A percentile compares a stretch with the other conserved stretches of the same genome.
Evolutionary conservation across 2,329 filamentous ascomycete species (phyloP).

Genomic region (Sclerotinia sclerotiorum): DNA sequence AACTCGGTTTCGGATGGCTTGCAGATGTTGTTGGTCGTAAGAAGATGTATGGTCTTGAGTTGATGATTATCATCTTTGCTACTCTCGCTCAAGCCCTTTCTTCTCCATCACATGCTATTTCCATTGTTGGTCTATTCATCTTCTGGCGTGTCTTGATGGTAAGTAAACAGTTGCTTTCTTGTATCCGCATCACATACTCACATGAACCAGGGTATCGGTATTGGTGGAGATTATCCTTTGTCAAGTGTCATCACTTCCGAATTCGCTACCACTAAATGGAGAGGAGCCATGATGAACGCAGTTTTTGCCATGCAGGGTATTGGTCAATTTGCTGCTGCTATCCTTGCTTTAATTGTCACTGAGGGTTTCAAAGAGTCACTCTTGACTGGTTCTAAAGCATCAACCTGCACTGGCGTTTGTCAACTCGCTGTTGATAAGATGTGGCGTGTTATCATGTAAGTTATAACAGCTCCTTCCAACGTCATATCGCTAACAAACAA

Average conservation of each 20-base stretch:
- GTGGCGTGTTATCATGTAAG: slow-evolving; percentile 71
- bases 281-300: slow-evolving; percentile 82
- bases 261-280: slow-evolving; percentile 82
- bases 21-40: slow-evolving; percentile 78
- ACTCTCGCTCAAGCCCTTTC: slow-evolving; percentile 71
- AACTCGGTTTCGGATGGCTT: slow-evolving; percentile 75
- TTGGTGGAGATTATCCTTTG: slow-evolving; percentile 78
- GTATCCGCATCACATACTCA: slow-evolving; percentile 34
- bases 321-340: slow-evolving; percentile 72
- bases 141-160: slow-evolving; percentile 80
- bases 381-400: slow-evolving; percentile 49
- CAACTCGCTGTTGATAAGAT: slow-evolving; percentile 77
- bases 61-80: slow-evolving; percentile 78
- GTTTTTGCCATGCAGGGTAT: slow-evolving; percentile 89
- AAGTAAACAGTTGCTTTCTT: slow-evolving; percentile 1
- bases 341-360: slow-evolving; percentile 74
- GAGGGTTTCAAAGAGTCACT: slow-evolving; percentile 68
- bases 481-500: neutral
- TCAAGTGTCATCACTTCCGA: slow-evolving; percentile 84
- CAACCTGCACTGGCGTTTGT: slow-evolving; percentile 63
- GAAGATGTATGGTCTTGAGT: slow-evolving; percentile 74
- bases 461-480: neutral
- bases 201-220: slow-evolving; percentile 54
- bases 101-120: slow-evolving; percentile 61
- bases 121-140: slow-evolving; percentile 66